phyloP scores from a whole-genome alignment of 768 basidiomycete species.

The Suillus sp. region DNA sequence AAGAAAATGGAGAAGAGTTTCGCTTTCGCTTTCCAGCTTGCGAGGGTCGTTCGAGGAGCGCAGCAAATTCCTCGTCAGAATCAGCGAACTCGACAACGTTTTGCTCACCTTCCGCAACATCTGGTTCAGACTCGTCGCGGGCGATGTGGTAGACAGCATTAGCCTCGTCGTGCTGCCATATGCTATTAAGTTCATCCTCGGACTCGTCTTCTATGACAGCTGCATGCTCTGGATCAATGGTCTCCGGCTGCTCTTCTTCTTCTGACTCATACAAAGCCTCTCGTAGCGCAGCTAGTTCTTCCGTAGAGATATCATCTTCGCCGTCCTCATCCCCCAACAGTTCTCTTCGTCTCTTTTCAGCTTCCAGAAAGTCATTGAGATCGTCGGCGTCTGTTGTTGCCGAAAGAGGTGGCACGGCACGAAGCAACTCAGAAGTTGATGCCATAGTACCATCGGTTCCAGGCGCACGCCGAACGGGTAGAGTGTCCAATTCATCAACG shows the following conservation, averaged over 20 bases:
- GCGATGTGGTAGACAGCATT: constrained; percentile 38
- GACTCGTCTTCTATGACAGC: constrained; percentile 33
- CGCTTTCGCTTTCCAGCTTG: constrained; percentile 29
- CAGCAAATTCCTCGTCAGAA: constrained; percentile 31
- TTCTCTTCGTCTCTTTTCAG: constrained; percentile 55
- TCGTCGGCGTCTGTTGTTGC: constrained; percentile 59
- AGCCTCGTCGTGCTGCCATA: constrained; percentile 46
- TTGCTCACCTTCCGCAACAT: constrained; percentile 18
- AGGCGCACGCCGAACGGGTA: constrained; percentile 37
- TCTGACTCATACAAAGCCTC: constrained; percentile 21
- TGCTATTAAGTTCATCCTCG: constrained; percentile 49
- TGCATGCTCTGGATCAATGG: constrained; percentile 6
- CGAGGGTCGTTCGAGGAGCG: constrained; percentile 23
- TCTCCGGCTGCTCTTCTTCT: constrained; percentile 14
- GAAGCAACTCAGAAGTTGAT: constrained; percentile 35
- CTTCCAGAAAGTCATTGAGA: constrained; percentile 65
- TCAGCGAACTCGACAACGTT: constrained; percentile 30
- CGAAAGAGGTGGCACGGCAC: constrained; percentile 46
- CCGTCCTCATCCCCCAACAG: constrained; percentile 32
- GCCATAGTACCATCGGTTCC: constrained; percentile 31
- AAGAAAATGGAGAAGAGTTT: not conserved
- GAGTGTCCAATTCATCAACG: constrained; percentile 59
- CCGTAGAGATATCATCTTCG: constrained; percentile 26
- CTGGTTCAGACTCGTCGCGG: constrained; percentile 22
- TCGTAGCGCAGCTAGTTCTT: constrained; percentile 18